Conservation (phyloP, 768 basidiomycete species). For the Ephemerocybe angulata region DNA sequence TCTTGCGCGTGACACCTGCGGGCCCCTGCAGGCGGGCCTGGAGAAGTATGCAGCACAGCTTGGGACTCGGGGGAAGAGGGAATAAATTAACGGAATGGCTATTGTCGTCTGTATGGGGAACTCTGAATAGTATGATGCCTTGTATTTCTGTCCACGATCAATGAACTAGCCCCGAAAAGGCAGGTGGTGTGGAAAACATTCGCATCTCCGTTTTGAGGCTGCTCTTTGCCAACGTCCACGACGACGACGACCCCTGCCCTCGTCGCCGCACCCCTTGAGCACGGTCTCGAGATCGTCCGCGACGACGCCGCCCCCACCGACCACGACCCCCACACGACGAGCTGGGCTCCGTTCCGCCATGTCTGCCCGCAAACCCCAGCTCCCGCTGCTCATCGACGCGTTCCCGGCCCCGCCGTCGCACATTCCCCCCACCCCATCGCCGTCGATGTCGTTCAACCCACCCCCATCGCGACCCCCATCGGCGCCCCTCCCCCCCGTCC, state of each 20-base stretch:
- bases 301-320: background rate
- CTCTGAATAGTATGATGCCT: background rate
- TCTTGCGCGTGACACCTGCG: background rate
- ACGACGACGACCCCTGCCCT: background rate
- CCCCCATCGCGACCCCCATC: conserved; percentile 58
- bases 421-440: conserved; percentile 30
- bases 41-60: background rate
- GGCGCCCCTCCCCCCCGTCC: conserved; percentile 61
- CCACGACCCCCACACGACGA: background rate
- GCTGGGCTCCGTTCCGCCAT: background rate
- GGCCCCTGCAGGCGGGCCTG: background rate
- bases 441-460: conserved; percentile 39
- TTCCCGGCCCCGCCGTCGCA: conserved; percentile 42
- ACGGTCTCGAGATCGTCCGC: background rate
- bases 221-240: background rate
- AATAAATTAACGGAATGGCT: background rate
- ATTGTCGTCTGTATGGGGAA: background rate
- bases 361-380: conserved; percentile 10
- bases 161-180: background rate
- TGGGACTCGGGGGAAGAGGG: background rate
- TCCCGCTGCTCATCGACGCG: conserved; percentile 34
- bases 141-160: background rate
- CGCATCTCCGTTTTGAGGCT: background rate
- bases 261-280: background rate
- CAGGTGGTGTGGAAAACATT: conserved; percentile 6